phyloP scores from a whole-genome alignment of 768 basidiomycete species.

The Suillus occidentalis region DNA sequence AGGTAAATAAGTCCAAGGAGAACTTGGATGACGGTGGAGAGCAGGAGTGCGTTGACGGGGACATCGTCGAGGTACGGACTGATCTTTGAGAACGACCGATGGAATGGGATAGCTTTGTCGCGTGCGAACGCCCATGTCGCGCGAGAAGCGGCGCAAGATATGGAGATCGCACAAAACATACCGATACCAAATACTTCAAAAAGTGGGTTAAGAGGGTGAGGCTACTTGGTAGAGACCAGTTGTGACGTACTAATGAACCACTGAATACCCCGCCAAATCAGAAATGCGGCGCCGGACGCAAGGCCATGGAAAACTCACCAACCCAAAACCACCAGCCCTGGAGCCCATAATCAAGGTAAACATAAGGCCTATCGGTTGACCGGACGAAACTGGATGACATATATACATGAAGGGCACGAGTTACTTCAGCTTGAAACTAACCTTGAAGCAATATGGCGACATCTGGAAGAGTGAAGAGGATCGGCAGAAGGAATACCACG shows the following conservation, averaged over 20 bases:
- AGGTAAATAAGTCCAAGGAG: constrained; percentile 64
- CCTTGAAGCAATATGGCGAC: constrained; percentile 51
- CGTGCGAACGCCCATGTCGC: constrained; percentile 73
- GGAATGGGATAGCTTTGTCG: constrained; percentile 63
- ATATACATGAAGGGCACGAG: constrained; percentile 10
- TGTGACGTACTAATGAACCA: constrained; percentile 43
- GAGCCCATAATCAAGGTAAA: constrained; percentile 67
- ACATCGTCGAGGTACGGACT: constrained; percentile 42
- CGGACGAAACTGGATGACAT: constrained; percentile 45
- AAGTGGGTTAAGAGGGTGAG: constrained; percentile 1
- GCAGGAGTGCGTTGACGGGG: constrained; percentile 59
- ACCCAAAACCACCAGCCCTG: constrained; percentile 58
- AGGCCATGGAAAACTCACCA: constrained; percentile 37
- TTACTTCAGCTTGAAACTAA: constrained; percentile 20
- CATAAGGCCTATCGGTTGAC: constrained; percentile 64
- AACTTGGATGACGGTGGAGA: constrained; percentile 58
- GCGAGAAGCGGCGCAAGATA: constrained; percentile 65
- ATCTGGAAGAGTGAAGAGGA: constrained; percentile 65
- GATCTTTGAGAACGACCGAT: constrained; percentile 48
- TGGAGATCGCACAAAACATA: constrained; percentile 66
- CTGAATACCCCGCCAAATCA: constrained; percentile 20
- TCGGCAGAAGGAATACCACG: constrained; percentile 57
- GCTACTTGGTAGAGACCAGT: not conserved
- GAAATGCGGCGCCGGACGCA: constrained; percentile 1
- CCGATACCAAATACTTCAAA: constrained; percentile 50